Evolutionary conservation across 2,329 filamentous ascomycete species (phyloP).

Genomic region (Aspergillus melleus): DNA sequence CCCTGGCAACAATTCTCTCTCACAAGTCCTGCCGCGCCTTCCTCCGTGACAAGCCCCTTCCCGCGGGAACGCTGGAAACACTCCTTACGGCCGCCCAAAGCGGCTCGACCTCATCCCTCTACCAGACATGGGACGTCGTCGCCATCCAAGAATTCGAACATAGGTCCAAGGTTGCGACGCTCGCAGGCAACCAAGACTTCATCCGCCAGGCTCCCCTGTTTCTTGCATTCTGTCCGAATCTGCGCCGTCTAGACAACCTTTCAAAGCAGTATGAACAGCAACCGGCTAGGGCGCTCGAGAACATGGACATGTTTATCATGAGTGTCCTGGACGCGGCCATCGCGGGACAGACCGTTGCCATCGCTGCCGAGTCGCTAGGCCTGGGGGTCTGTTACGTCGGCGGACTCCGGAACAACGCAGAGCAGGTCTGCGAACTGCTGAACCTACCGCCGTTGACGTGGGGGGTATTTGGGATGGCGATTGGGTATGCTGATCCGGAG

Average conservation of each 20-base stretch:
- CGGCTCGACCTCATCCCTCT: not conserved
- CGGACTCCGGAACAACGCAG: not conserved
- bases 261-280: not conserved
- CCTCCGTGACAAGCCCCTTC: no score
- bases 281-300: not conserved
- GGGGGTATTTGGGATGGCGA: no score
- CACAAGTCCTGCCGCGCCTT: no score
- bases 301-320: slow-evolving; percentile 1
- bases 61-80: not conserved
- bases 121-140: not conserved
- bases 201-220: not conserved
- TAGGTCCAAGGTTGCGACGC: no score
- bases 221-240: not conserved
- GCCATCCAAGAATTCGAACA: not conserved
- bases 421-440: not conserved
- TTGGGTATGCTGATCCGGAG: no score
- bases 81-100: not conserved
- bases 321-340: not conserved
- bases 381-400: not conserved
- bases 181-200: not conserved
- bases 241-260: not conserved
- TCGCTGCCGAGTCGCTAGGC: not conserved
- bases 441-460: no score
- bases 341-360: not conserved
- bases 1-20: no score